Percentiles rank a stretch among this genome's conserved stretches.
These are phyloP conservation scores for Mycena floridula DNA, from an alignment of 768 basidiomycete species.

Conservation along the genomic window DNA sequence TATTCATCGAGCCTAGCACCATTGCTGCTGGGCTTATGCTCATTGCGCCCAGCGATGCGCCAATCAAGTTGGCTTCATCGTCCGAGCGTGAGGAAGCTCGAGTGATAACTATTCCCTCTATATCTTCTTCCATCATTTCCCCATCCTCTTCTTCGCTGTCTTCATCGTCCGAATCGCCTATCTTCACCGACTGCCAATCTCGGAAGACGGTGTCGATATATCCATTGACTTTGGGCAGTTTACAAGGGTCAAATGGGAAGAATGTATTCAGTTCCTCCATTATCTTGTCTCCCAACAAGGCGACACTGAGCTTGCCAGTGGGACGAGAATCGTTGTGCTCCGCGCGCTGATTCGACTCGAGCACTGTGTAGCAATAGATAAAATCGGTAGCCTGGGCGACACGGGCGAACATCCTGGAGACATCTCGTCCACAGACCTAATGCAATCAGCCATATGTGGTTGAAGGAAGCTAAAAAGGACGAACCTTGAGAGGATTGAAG, in stretches of 20 bases:
- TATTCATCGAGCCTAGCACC: slow-evolving; percentile 1
- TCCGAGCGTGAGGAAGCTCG: slow-evolving; percentile 15
- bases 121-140: slow-evolving; percentile 20
- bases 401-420: slow-evolving; percentile 91
- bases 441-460: slow-evolving; percentile 1
- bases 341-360: slow-evolving; percentile 79
- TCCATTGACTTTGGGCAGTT: slow-evolving; percentile 67
- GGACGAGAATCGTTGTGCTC: slow-evolving; percentile 33
- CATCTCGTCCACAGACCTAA: slow-evolving; percentile 84
- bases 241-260: slow-evolving; percentile 98
- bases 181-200: slow-evolving; percentile 83
- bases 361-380: slow-evolving; percentile 88
- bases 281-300: slow-evolving; percentile 27
- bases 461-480: slow-evolving; percentile 3
- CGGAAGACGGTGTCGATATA: slow-evolving; percentile 85
- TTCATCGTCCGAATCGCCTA: slow-evolving; percentile 68
- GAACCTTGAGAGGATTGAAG: slow-evolving; percentile 87
- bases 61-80: slow-evolving; percentile 25
- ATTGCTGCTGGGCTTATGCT: slow-evolving; percentile 64
- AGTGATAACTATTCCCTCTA: slow-evolving; percentile 8
- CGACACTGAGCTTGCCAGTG: slow-evolving; percentile 13
- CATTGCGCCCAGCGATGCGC: slow-evolving; percentile 71
- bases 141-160: slow-evolving; percentile 42
- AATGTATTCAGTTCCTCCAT: slow-evolving; percentile 82
- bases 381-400: slow-evolving; percentile 88